Percentiles rank a stretch among this genome's conserved stretches.
Evolutionary conservation across 192 early-diverging fungal species (phyloP).

Genomic region (Coemansia sp.): DNA sequence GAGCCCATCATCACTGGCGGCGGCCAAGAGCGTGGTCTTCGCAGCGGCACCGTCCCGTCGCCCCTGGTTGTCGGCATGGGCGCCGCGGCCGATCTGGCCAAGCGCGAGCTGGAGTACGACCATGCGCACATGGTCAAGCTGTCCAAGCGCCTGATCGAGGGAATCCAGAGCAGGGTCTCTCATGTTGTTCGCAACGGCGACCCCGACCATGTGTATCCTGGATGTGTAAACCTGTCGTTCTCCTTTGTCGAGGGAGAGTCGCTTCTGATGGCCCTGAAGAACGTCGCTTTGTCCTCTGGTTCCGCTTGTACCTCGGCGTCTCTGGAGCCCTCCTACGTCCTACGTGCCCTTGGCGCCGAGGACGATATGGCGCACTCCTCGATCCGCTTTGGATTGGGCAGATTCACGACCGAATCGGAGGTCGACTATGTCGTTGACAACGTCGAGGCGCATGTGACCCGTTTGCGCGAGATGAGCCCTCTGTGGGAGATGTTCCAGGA

Average conservation of each 20-base stretch:
- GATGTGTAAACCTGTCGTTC: slow-evolving; percentile 96
- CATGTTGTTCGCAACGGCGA: slow-evolving; percentile 92
- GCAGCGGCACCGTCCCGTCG: slow-evolving; percentile 92
- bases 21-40: slow-evolving; percentile 92
- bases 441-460: slow-evolving; percentile 78
- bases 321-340: slow-evolving; percentile 93
- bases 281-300: slow-evolving; percentile 93
- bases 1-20: slow-evolving; percentile 90
- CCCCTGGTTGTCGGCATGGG: slow-evolving; percentile 89
- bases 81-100: slow-evolving; percentile 75
- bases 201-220: slow-evolving; percentile 70
- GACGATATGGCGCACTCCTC: slow-evolving; percentile 95
- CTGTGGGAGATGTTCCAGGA: slow-evolving; percentile 98
- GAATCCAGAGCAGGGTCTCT: slow-evolving; percentile 72
- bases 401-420: slow-evolving; percentile 94
- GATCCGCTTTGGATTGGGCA: slow-evolving; percentile 94
- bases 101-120: slow-evolving; percentile 84
- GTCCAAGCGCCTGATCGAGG: slow-evolving; percentile 74
- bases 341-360: slow-evolving; percentile 92
- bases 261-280: slow-evolving; percentile 95
- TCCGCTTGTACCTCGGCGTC: slow-evolving; percentile 95
- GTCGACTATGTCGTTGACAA: slow-evolving; percentile 84
- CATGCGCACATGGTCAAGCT: slow-evolving; percentile 65
- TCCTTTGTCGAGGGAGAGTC: slow-evolving; percentile 97
- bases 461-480: slow-evolving; percentile 92